Base-by-base conservation (phyloP, 2,329 filamentous ascomycete species). In the Penicillium sp. region DNA sequence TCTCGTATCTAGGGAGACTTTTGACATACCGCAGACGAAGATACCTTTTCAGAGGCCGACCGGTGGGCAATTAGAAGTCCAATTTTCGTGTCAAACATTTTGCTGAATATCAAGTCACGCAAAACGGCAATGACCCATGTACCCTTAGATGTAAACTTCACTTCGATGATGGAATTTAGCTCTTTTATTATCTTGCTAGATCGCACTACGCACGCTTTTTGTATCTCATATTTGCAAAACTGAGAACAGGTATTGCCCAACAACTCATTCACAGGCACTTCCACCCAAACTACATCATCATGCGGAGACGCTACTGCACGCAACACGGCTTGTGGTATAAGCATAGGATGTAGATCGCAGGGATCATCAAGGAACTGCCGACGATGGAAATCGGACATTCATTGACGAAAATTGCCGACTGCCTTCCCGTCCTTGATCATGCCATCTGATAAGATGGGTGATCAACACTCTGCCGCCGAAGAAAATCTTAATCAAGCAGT, bases 391-490 rank as follows among this genome's bases (percentile, higher is more conserved):
- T 17, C 32, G 50, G 26, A 32, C 39, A 21, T 24, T 26, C 17
- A 26, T 7, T 18, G 17, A 45, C 13, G 0, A 7, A n/a, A 18
- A 34, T 34, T 45, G 27, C 44, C 33, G 44, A 47, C 26, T 39
- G 6, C 26, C 29, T 20, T 46, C 3, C 36, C 41, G 40, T 26
- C 4, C 23, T 18, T 32, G 18, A 12, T 29, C 24, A 41, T 32
- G 33, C 15, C 41, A 56, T 56, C 51, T 53, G 43, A 56, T 56
- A 50, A 56, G 53, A 53, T 53, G 50, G 26, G 13, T n/a, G 30
- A 49, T 51, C 40, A 42, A 26, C 37, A 23, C 40, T 51, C 23
- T 46, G 27, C 51, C 54, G 51, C 36, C 21, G 18, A 29, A 20
- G 52, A 33, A 23, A 47, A 43, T 49, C 51, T 42, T 48, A 39